Percentiles rank a stretch among this genome's conserved stretches.
Conservation (phyloP, 495 filamentous ascomycete species). For the Penicillium ucsense region DNA sequence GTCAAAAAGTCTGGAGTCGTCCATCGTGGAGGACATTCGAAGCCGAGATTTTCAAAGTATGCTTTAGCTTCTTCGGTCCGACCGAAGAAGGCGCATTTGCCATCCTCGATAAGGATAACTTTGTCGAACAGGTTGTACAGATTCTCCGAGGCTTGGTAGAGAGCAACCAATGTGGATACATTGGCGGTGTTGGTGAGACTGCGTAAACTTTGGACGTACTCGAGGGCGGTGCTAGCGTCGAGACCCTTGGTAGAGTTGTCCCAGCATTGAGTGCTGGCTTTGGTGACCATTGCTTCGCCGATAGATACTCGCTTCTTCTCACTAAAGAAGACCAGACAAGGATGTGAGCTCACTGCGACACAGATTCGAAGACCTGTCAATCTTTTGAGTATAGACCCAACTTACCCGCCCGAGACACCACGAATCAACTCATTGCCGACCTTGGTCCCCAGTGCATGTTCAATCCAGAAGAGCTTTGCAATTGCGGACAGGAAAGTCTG, state of each 20-base stretch:
- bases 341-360: not conserved
- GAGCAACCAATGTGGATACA: slow-evolving; percentile 50
- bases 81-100: slow-evolving; percentile 56
- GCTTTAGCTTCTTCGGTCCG: slow-evolving; percentile 43
- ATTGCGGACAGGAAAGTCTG: slow-evolving; percentile 59
- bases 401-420: slow-evolving; percentile 55
- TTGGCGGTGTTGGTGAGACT: slow-evolving; percentile 53
- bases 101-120: slow-evolving; percentile 58
- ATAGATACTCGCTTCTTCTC: slow-evolving; percentile 68
- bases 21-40: slow-evolving; percentile 49
- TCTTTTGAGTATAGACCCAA: not conserved
- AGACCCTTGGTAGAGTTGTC: slow-evolving; percentile 62
- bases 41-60: slow-evolving; percentile 58
- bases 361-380: not conserved
- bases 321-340: not conserved
- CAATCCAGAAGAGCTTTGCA: slow-evolving; percentile 69
- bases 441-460: slow-evolving; percentile 57
- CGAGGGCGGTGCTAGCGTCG: slow-evolving; percentile 56
- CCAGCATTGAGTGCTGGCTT: slow-evolving; percentile 56
- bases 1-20: slow-evolving; percentile 64
- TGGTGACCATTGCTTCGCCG: slow-evolving; percentile 58
- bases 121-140: slow-evolving; percentile 65
- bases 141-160: slow-evolving; percentile 65
- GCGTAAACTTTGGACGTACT: slow-evolving; percentile 55
- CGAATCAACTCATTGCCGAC: slow-evolving; percentile 58